These are phyloP conservation scores for Cryptosporidium muris DNA, from an alignment of 169 alveolate genomes.

Conservation along the genomic window DNA sequence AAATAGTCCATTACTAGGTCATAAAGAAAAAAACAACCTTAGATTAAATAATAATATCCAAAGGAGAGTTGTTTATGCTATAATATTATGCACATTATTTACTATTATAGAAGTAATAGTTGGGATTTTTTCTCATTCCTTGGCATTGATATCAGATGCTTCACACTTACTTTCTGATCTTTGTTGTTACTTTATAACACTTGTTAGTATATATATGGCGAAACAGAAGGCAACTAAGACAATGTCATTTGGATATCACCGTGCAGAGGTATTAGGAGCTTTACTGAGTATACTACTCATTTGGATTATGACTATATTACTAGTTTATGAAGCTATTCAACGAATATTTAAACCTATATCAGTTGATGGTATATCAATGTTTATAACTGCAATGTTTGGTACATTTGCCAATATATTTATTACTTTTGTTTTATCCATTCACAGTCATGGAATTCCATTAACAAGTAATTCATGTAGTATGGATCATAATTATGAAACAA, in stretches of 20 bases:
- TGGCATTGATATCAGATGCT: slow-evolving; percentile 93
- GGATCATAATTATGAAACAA: slow-evolving; percentile 52
- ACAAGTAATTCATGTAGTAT: slow-evolving; percentile 11
- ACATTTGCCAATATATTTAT: slow-evolving; percentile 89
- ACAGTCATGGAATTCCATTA: slow-evolving; percentile 77
- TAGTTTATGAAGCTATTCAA: slow-evolving; percentile 90
- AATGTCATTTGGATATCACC: slow-evolving; percentile 92
- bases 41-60: slow-evolving; percentile 7
- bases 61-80: slow-evolving; percentile 69
- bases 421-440: slow-evolving; percentile 86
- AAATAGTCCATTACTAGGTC: slow-evolving; percentile 29
- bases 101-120: slow-evolving; percentile 86
- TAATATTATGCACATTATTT: slow-evolving; percentile 77
- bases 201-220: slow-evolving; percentile 88
- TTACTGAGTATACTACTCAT: slow-evolving; percentile 88
- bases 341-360: slow-evolving; percentile 85
- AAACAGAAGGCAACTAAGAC: slow-evolving; percentile 85
- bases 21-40: slow-evolving; percentile 1
- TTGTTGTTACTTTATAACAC: slow-evolving; percentile 89
- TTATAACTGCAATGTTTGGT: slow-evolving; percentile 91
- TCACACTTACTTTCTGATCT: slow-evolving; percentile 95
- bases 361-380: slow-evolving; percentile 92
- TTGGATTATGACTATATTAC: slow-evolving; percentile 91
- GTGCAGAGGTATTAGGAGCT: slow-evolving; percentile 97
- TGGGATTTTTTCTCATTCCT: slow-evolving; percentile 85